Base-by-base conservation (phyloP, 768 basidiomycete genomes). In the Boletus sp. region DNA sequence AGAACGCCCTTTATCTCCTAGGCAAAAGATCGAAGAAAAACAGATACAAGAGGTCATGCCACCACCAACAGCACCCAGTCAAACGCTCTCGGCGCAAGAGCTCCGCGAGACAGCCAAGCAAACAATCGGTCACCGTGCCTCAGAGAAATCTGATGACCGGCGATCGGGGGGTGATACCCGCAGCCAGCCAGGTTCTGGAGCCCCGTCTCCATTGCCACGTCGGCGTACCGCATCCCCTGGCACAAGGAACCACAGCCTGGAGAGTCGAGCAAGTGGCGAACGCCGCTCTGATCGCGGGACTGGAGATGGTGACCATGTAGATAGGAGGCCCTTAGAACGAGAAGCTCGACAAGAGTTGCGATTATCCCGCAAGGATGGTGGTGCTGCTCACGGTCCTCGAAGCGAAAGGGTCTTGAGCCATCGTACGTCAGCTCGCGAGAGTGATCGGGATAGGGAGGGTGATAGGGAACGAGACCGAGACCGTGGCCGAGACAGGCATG, bases 41-140 rank as follows among this genome's bases (percentile, higher is more conserved):
- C 59, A 60, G 34, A 53, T 64, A 23, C 75, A 75, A 29, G 59
- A 77, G 1, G 48, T 39, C n/a, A 92, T 93, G 89, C 88, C 87
- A 13, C 90, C 91, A 5, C 90, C 90, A 17, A 77, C 74, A 25
- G 83, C 77, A 45, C 90, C 90, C 2, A 92, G 90, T 62, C 88
- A 90, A 62, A 90, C 89, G 0, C 71, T 75, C 7, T 87, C 86
- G 10, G 88, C 89, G 1, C 87, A 90, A 60, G 90, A 90, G 62
- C 77, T 91, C 15, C 80, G 90, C 47, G 88, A 88, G 65, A 90
- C 87, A 3, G 90, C 89, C 7, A 87, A 85, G 62, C 85, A 87
- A 63, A 78, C 82, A 15, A 79, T 84, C 40, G 67, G 66, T 34
- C 76, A 68, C 17, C 69, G 74, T 35, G 60, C 57, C 41, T 54